phyloP scores from a whole-genome alignment of 2,329 filamentous ascomycete genomes.

The Penicillium paneum region DNA sequence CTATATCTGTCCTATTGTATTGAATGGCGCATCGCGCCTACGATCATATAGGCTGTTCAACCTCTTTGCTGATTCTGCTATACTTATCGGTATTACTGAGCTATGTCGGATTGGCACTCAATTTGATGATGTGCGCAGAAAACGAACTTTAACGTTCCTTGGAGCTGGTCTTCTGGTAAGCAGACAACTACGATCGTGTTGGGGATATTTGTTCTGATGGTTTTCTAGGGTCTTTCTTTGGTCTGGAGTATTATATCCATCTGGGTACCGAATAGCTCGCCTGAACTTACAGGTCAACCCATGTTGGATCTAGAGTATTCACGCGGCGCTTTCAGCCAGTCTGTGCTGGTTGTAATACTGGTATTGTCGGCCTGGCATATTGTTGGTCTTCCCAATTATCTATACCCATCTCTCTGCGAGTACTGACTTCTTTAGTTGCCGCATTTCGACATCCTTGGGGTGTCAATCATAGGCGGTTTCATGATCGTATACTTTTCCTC shows the following conservation, averaged over 20 bases:
- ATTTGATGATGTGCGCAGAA: constrained; percentile 23
- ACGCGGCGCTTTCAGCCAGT: constrained; percentile 39
- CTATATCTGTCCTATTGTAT: constrained; percentile 48
- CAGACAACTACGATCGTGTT: background rate
- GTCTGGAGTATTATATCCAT: constrained; percentile 37
- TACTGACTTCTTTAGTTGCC: constrained; percentile 36
- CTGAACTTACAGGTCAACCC: constrained; percentile 40
- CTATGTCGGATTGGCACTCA: constrained; percentile 23
- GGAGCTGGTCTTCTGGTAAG: constrained; percentile 34
- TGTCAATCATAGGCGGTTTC: constrained; percentile 39
- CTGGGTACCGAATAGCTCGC: constrained; percentile 35
- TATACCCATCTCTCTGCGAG: background rate
- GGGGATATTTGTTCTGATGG: constrained; percentile 2
- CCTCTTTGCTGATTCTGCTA: constrained; percentile 41
- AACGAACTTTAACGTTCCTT: constrained; percentile 26
- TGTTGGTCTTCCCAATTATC: constrained; percentile 30
- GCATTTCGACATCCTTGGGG: constrained; percentile 39
- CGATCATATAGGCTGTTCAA: constrained; percentile 39
- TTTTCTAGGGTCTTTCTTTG: constrained; percentile 34
- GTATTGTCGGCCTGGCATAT: constrained; percentile 39
- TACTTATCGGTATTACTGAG: constrained; percentile 38
- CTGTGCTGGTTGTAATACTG: constrained; percentile 33
- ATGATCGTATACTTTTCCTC: constrained; percentile 35
- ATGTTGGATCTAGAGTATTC: constrained; percentile 38
- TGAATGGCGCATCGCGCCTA: constrained; percentile 33